These are phyloP conservation scores for Paramecium sonneborni DNA, from an alignment of 73 alveolate genomes.

Conservation along the genomic window DNA sequence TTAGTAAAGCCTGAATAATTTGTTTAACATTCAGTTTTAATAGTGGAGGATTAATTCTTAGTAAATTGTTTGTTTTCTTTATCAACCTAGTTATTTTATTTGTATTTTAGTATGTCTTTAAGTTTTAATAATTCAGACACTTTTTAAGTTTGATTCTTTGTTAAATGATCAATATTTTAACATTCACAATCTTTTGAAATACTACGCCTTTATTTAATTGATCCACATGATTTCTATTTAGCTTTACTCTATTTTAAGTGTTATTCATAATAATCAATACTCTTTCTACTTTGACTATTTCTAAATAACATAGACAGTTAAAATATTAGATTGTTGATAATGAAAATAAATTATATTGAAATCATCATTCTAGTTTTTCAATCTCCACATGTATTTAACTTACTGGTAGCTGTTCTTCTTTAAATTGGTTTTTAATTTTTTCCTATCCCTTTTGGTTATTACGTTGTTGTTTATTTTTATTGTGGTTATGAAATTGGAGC, in stretches of 20 bases:
- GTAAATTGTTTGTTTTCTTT: background rate
- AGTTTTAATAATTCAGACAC: background rate
- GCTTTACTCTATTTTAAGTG: background rate
- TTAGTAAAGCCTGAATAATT: background rate
- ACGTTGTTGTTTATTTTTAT: background rate
- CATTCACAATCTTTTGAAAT: background rate
- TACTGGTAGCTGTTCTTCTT: background rate
- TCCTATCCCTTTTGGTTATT: background rate
- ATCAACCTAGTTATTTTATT: background rate
- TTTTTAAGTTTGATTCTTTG: background rate
- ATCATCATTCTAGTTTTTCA: background rate
- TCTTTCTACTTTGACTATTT: background rate
- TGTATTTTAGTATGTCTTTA: background rate
- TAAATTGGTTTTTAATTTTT: background rate
- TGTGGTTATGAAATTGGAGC: background rate
- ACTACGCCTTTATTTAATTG: background rate
- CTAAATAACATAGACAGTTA: background rate
- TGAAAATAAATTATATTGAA: background rate
- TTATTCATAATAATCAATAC: background rate
- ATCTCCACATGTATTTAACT: background rate
- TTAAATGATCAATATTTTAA: background rate
- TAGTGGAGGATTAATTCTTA: background rate
- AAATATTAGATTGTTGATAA: background rate
- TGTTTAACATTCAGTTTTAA: background rate
- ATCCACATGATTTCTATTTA: background rate